Conservation (phyloP, 768 basidiomycete genomes). For the Auriscalpium orientale region DNA sequence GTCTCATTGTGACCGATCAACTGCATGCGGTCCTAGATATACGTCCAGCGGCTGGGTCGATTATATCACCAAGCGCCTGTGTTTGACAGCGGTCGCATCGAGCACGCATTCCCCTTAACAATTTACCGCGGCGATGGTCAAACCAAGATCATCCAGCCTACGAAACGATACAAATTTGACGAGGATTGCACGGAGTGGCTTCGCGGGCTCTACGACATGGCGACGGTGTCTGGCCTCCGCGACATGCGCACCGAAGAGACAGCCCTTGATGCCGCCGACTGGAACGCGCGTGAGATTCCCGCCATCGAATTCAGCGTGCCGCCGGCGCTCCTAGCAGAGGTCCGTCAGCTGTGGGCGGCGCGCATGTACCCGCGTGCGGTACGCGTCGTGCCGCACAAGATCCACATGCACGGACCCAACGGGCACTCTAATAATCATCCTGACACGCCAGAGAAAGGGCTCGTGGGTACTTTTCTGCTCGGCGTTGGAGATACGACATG, state of each 20-base stretch:
- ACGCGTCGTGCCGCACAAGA: conserved; percentile 25
- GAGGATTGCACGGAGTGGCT: too few relatives aligned
- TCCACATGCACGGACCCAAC: conserved; percentile 23
- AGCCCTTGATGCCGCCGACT: conserved; percentile 15
- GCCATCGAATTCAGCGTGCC: conserved; percentile 16
- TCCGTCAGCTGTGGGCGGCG: conserved; percentile 14
- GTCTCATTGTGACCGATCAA: too few relatives aligned
- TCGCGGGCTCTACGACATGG: too few relatives aligned
- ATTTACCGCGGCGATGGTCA: too few relatives aligned
- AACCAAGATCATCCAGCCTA: too few relatives aligned
- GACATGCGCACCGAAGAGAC: conserved; percentile 19
- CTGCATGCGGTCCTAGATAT: too few relatives aligned
- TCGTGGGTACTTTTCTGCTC: conserved; percentile 28
- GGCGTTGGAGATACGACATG: conserved; percentile 21
- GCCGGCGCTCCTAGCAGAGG: conserved; percentile 6
- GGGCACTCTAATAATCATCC: conserved; percentile 23
- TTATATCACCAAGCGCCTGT: too few relatives aligned
- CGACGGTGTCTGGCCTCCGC: conserved; percentile 13
- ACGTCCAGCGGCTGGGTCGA: too few relatives aligned
- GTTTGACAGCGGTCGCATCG: too few relatives aligned
- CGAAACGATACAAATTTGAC: too few relatives aligned
- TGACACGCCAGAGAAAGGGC: conserved; percentile 21
- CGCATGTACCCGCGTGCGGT: conserved; percentile 18
- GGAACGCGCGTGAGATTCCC: conserved; percentile 20
- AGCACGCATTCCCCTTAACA: too few relatives aligned